Percentiles rank a stretch among this genome's conserved stretches.
Conservation (phyloP, 768 basidiomycete genomes). For the Lactarius trivialis region DNA sequence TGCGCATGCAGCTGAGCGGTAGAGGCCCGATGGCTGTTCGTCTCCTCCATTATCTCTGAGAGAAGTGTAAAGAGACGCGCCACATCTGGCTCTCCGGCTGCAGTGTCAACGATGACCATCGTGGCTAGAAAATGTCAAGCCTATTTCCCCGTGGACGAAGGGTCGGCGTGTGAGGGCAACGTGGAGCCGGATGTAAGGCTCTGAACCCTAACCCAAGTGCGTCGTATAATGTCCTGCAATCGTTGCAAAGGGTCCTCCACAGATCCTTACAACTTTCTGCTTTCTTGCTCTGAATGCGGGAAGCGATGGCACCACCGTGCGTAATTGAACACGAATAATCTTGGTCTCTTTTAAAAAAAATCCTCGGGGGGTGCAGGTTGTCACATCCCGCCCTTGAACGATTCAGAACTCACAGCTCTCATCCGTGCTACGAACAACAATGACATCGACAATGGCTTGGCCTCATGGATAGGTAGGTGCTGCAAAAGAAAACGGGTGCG, state of each 20-base stretch:
- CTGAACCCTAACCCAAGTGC: constrained; percentile 23
- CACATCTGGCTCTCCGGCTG: constrained; percentile 48
- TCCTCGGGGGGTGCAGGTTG: constrained; percentile 26
- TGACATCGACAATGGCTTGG: constrained; percentile 25
- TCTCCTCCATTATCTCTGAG: constrained; percentile 75
- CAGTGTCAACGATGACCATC: constrained; percentile 51
- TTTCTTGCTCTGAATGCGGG: constrained; percentile 31
- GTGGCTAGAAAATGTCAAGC: background rate
- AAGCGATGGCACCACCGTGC: constrained; percentile 34
- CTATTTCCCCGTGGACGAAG: too few relatives aligned
- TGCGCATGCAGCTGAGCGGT: constrained; percentile 68
- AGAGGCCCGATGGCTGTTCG: constrained; percentile 68
- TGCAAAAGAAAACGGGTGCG: constrained; percentile 26
- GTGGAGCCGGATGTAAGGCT: background rate
- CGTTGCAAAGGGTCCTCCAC: constrained; percentile 16
- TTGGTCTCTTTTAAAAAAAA: background rate
- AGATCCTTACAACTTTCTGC: constrained; percentile 29
- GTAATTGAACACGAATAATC: background rate
- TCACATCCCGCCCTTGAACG: constrained; percentile 29
- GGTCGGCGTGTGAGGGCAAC: background rate
- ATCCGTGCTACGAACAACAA: constrained; percentile 27
- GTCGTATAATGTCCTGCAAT: constrained; percentile 27
- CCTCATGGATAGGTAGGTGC: constrained; percentile 29
- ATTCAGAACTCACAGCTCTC: constrained; percentile 26
- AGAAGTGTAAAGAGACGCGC: constrained; percentile 61